Percentiles rank a stretch among this genome's conserved stretches.
phyloP scores from a whole-genome alignment of 495 filamentous ascomycete genomes.

The Parachaetomium inaequale region DNA sequence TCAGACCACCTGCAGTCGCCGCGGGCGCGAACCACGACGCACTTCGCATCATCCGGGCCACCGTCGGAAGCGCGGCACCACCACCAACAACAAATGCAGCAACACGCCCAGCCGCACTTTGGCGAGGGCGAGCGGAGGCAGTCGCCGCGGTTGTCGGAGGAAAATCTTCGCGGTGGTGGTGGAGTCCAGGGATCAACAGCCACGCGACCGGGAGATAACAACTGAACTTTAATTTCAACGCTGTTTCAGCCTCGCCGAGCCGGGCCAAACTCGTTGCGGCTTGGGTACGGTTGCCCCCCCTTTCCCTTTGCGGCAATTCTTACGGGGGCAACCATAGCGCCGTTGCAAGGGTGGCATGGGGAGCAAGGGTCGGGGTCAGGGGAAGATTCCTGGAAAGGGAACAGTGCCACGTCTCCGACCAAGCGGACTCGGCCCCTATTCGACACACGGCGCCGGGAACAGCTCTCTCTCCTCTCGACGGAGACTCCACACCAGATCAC shows the following conservation, averaged over 20 bases:
- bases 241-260: constrained; percentile 37
- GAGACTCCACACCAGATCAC: background rate
- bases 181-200: constrained; percentile 33
- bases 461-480: background rate
- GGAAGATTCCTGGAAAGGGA: constrained; percentile 1
- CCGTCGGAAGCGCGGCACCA: constrained; percentile 29
- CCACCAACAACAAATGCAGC: constrained; percentile 12
- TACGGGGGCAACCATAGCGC: background rate
- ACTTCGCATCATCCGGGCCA: constrained; percentile 18
- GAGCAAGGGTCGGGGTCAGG: constrained; percentile 1
- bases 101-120: constrained; percentile 17
- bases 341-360: background rate
- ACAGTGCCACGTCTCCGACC: constrained; percentile 7
- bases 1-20: constrained; percentile 43
- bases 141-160: constrained; percentile 29
- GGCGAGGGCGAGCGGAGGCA: constrained; percentile 24
- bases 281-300: constrained; percentile 7
- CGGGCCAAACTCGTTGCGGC: constrained; percentile 17
- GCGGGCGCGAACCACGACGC: constrained; percentile 26
- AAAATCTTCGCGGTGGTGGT: constrained; percentile 28
- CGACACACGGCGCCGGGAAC: background rate
- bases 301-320: constrained; percentile 18
- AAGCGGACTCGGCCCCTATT: background rate
- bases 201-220: constrained; percentile 36
- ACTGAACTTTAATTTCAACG: constrained; percentile 40